Evolutionary conservation across 805 yeast genomes (phyloP), one percentile per base, ranked within the genome.

Genomic region (Grigorovia transvaalensis): DNA sequence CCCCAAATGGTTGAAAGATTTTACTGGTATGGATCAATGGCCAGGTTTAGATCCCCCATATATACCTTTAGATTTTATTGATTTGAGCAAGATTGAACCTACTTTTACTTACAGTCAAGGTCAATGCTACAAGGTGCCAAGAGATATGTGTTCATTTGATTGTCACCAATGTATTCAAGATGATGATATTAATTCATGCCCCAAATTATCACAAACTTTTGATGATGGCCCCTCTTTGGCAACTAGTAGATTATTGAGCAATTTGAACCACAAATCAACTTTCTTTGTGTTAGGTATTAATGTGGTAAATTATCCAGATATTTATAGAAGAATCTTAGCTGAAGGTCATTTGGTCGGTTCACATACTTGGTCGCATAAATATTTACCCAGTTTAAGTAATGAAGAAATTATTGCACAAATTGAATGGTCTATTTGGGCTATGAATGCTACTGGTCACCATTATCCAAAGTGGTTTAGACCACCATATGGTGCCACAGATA

Each of bases 401-500:
- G 91, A 88, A 67, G 79, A 87, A 55, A 80, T 91, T 18, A 81
- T 85, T 51, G 96, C 97, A 0, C 96, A 91, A 65, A 70, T 91
- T 42, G 84, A 90, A 67, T 91, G 99, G 99, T 82, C 95, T 1
- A 81, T 88, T 35, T 91, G 97, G 97, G 96, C 97, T 5, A 87
- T 90, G 89, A 90, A 91, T 70, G 96, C 96, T 1, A 89, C 97
- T 0, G 86, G 88, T 0, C 74, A 82, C 29, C 90, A 89, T 60
- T 64, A 86, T 9, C 99, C 99, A 7, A 84, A 84, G 61, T 91
- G 91, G 86, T 91, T 86, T 66, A 77, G 99, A 58, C 99, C 99
- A 0, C 99, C 99, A 0, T 91, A 88, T 64, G 99, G 98, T 0
- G 97, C 96, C 0, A 75, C 88, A 38, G 99, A 91, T 69, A 84